These are phyloP conservation scores for Tetrapisispora pingtungensis DNA, from an alignment of 805 yeast species.

Conservation along the genomic window DNA sequence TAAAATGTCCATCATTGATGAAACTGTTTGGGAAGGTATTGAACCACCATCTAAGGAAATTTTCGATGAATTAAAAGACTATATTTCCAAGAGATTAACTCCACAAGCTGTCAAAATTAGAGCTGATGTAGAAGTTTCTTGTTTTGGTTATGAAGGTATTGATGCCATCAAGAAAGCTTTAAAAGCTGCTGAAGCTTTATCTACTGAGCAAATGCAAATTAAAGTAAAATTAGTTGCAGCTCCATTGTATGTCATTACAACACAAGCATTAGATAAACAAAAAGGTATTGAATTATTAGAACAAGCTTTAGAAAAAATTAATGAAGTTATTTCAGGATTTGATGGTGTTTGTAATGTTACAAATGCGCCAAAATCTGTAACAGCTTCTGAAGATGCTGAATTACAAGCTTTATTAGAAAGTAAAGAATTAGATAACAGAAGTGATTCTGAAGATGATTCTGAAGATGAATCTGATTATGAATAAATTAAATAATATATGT, in stretches of 20 bases:
- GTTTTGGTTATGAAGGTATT: constrained; percentile 94
- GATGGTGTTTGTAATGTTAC: constrained; percentile 88
- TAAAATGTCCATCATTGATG: constrained; percentile 88
- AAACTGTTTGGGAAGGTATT: constrained; percentile 71
- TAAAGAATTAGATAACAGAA: constrained; percentile 80
- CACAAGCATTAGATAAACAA: constrained; percentile 85
- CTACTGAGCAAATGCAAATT: constrained; percentile 78
- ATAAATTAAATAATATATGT: not conserved
- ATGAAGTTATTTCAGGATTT: constrained; percentile 53
- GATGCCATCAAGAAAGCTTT: constrained; percentile 92
- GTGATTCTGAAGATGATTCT: constrained; percentile 56
- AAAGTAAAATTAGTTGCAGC: constrained; percentile 96
- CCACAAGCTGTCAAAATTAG: constrained; percentile 97
- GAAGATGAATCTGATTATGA: constrained; percentile 25
- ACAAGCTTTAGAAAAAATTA: constrained; percentile 68
- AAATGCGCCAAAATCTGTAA: constrained; percentile 98
- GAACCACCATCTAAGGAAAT: constrained; percentile 63
- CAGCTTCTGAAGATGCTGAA: constrained; percentile 97
- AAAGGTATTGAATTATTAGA: constrained; percentile 75
- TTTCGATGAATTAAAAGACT: constrained; percentile 72
- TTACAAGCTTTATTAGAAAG: constrained; percentile 90
- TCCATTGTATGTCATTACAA: constrained; percentile 87
- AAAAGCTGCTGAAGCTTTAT: constrained; percentile 70
- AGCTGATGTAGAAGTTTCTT: constrained; percentile 95
- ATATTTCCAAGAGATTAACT: constrained; percentile 86